Percentiles rank a stretch among this genome's conserved stretches.
These are phyloP conservation scores for Mycena leptocephala DNA, from an alignment of 768 basidiomycete species.

Conservation along the genomic window DNA sequence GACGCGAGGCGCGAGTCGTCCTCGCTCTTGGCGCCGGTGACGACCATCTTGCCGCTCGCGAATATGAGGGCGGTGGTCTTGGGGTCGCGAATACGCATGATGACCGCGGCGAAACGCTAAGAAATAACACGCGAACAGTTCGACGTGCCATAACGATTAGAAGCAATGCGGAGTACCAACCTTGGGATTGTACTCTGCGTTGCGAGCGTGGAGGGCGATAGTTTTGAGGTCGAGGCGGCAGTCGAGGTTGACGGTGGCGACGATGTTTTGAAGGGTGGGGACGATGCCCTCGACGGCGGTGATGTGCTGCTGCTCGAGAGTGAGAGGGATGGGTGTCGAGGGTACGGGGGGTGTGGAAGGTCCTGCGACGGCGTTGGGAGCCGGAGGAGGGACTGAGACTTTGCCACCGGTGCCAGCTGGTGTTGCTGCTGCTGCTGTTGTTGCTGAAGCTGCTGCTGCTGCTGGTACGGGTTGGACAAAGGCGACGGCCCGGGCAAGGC, in stretches of 20 bases:
- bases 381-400: conserved; percentile 44
- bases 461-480: conserved; percentile 69
- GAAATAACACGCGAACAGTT: conserved; percentile 65
- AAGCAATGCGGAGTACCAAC: conserved; percentile 77
- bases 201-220: conserved; percentile 96
- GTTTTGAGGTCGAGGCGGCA: conserved; percentile 98
- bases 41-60: conserved; percentile 99
- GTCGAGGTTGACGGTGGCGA: conserved; percentile 98
- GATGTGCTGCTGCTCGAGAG: conserved; percentile 94
- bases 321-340: conserved; percentile 81
- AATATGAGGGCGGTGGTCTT: conserved; percentile 99
- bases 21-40: conserved; percentile 99
- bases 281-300: conserved; percentile 98
- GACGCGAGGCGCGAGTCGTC: conserved; percentile 97
- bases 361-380: conserved; percentile 65
- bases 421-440: conserved; percentile 46
- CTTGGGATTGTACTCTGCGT: conserved; percentile 99
- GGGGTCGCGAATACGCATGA: conserved; percentile 99
- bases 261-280: conserved; percentile 99
- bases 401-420: conserved; percentile 40
- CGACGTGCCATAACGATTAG: conserved; percentile 66
- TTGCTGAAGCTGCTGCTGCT: conserved; percentile 48
- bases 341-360: conserved; percentile 75
- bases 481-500: conserved; percentile 71
- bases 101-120: conserved; percentile 99